Evolutionary conservation across 192 early-diverging fungal genomes (phyloP).

Genomic region (Helicostylum pulchrum): DNA sequence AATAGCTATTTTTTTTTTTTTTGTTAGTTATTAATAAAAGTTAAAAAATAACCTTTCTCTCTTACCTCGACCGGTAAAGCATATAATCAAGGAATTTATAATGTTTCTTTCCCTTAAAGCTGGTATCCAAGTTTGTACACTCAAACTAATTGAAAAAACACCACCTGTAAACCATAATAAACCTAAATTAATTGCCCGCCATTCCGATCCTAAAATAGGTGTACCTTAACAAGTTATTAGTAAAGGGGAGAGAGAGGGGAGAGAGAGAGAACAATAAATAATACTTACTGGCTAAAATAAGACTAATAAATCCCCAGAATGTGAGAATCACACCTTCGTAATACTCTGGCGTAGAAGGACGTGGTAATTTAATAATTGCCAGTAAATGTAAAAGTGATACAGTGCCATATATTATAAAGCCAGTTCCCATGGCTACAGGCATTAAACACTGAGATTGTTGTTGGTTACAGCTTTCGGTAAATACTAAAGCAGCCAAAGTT

Average conservation of each 20-base stretch:
- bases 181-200: slow-evolving; percentile 40
- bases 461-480: slow-evolving; percentile 3
- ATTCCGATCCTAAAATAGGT: slow-evolving; percentile 17
- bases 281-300: slow-evolving; percentile 19
- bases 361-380: slow-evolving; percentile 33
- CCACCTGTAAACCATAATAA: slow-evolving; percentile 46
- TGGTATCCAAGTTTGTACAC: slow-evolving; percentile 27
- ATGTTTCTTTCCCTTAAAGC: slow-evolving; percentile 38
- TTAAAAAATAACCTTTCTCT: neutral
- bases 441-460: slow-evolving; percentile 34
- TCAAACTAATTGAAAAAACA: slow-evolving; percentile 36
- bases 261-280: neutral
- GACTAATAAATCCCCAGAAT: slow-evolving; percentile 43
- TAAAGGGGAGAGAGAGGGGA: neutral
- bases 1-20: slow-evolving; percentile 1
- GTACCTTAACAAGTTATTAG: neutral
- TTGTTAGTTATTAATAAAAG: neutral
- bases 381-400: slow-evolving; percentile 43
- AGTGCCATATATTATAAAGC: slow-evolving; percentile 43
- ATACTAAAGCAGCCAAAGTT: slow-evolving; percentile 3
- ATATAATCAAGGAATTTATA: slow-evolving; percentile 38
- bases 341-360: slow-evolving; percentile 37
- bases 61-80: slow-evolving; percentile 38
- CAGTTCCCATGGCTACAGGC: slow-evolving; percentile 41
- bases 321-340: slow-evolving; percentile 40